Evolutionary conservation across 495 filamentous ascomycete species (phyloP), one percentile per base, ranked within the genome.

Genomic region (Penicillium ochrochloron): DNA sequence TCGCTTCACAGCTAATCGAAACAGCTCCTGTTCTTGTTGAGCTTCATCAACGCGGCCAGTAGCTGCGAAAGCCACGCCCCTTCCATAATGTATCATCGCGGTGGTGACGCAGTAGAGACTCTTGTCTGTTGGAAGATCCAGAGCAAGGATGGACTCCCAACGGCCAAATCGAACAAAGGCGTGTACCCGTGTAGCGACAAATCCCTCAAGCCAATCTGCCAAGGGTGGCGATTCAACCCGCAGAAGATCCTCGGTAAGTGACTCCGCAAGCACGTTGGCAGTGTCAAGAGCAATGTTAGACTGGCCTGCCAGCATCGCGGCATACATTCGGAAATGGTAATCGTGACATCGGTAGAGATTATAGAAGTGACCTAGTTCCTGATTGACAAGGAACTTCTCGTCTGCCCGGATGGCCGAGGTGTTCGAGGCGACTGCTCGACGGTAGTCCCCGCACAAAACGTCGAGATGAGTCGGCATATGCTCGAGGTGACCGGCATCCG

Each of bases 391-490:
- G 70, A 84, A 90, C 62, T 83, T 81, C 59, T 86, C 80, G 68
- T 91, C 89, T 8, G 87, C 85, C 0, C 73, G 65, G 35, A 89
- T 86, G n/a, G 88, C 89, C n/a, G 80, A 76, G 3, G 81, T 76
- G 71, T 92, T 92, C 14, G 86, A 85, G 9, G 76, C 71, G 12
- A 91, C 82, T 0, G 86, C 88, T 17, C 76, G 78, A 5, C 83
- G 79, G 69, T 90, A 92, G 62, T 91, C 87, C 2, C 89, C 89
- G 55, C 84, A 83, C 5, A 92, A 76, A 10, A 91, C 77, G 71
- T 91, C 88, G 29, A 92, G 75, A 67, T 92, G 89, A 0, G 82
- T 83, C 0, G 89, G 88, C 89, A 92, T 92, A 66, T 92, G 89
- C 53, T 87, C 82, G n/a, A 92, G 78, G 67, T 92, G 89, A 5